Percentiles rank a stretch among this genome's conserved stretches.
Evolutionary conservation across 1,284 basidiomycete species (phyloP).

Genomic region (Caloboletus firmus): DNA sequence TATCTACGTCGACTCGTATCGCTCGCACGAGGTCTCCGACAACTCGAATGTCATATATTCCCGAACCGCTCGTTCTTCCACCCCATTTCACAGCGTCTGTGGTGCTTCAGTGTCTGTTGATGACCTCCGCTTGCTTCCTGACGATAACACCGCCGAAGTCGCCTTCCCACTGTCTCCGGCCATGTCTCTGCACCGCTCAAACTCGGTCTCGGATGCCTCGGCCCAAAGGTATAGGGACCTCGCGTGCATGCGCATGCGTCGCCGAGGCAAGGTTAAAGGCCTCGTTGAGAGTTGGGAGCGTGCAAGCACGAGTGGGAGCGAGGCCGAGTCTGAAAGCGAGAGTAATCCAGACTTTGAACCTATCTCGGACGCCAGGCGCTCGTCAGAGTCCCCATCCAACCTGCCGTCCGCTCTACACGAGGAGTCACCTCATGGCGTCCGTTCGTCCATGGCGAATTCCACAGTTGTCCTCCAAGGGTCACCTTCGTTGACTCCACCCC

Average conservation of each 20-base stretch:
- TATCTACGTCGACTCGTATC: constrained; percentile 26
- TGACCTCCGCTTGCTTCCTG: constrained; percentile 20
- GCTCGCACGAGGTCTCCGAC: constrained; percentile 16
- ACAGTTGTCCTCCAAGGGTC: neutral
- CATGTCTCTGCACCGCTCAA: constrained; percentile 25
- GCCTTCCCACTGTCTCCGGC: constrained; percentile 17
- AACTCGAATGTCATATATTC: constrained; percentile 11
- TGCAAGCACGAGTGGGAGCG: constrained; percentile 20
- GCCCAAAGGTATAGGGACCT: constrained; percentile 35
- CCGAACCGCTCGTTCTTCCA: neutral
- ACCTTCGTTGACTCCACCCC: constrained; percentile 15
- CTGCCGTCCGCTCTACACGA: neutral
- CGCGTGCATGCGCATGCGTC: constrained; percentile 29
- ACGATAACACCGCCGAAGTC: neutral
- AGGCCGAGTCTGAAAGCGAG: constrained; percentile 28
- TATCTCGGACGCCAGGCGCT: neutral
- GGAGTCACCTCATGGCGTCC: neutral
- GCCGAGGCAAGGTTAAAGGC: constrained; percentile 35
- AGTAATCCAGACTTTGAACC: neutral
- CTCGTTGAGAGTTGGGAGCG: constrained; percentile 35
- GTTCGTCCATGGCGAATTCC: constrained; percentile 1
- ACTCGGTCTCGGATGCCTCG: constrained; percentile 27
- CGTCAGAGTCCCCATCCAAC: neutral
- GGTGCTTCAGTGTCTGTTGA: constrained; percentile 28
- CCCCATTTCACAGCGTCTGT: constrained; percentile 10